Evolutionary conservation across 164 flowering plant species (phyloP).

Genomic region (Umbellularia californica): DNA sequence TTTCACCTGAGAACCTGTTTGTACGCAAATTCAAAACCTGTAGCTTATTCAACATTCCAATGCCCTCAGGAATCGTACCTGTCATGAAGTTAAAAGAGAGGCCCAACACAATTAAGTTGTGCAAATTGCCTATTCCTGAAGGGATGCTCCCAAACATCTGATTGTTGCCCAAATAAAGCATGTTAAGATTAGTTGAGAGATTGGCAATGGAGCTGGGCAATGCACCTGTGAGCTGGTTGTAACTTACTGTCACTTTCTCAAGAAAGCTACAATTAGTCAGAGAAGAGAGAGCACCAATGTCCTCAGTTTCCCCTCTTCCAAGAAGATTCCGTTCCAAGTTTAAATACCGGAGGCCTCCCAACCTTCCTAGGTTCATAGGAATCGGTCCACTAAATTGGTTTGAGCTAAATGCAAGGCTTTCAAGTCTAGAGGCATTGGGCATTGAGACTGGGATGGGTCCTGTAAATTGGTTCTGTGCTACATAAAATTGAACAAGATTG

Average conservation of each 20-base stretch:
- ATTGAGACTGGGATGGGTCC: slow-evolving; percentile 45
- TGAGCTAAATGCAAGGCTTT: slow-evolving; percentile 22
- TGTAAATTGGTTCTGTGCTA: slow-evolving; percentile 30
- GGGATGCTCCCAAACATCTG: slow-evolving; percentile 38
- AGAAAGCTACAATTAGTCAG: slow-evolving; percentile 32
- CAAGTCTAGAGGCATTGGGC: slow-evolving; percentile 33
- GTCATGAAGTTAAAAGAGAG: slow-evolving; percentile 17
- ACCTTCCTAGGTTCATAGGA: not conserved
- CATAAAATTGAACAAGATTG: slow-evolving; percentile 23
- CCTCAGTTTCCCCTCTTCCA: slow-evolving; percentile 8
- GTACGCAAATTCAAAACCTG: not conserved
- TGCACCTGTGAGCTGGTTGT: slow-evolving; percentile 37
- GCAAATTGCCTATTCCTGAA: slow-evolving; percentile 28
- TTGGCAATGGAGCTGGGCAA: slow-evolving; percentile 45
- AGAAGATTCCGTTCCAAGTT: not conserved
- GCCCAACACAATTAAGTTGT: slow-evolving; percentile 22
- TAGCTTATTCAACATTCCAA: slow-evolving; percentile 23
- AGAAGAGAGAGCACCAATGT: slow-evolving; percentile 27
- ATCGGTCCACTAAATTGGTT: slow-evolving; percentile 20
- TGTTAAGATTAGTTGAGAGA: slow-evolving; percentile 30
- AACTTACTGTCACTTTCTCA: slow-evolving; percentile 28
- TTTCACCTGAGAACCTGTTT: slow-evolving; percentile 11
- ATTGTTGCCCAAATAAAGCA: slow-evolving; percentile 27
- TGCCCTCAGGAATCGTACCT: slow-evolving; percentile 20
- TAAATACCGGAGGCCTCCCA: not conserved